phyloP scores from a whole-genome alignment of 768 basidiomycete genomes.

The Collybiopsis luxurians region DNA sequence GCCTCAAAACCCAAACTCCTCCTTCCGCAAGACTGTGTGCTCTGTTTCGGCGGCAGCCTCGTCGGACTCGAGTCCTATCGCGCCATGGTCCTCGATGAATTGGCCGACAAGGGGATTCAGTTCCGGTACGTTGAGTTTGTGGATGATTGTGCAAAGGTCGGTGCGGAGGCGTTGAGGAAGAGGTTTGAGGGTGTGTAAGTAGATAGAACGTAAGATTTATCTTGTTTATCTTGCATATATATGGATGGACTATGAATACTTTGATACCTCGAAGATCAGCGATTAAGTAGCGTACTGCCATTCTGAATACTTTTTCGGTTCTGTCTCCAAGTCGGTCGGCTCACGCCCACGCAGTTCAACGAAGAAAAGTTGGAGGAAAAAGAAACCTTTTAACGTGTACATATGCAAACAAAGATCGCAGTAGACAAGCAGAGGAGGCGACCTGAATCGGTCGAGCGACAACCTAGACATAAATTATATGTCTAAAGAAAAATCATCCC shows the following conservation, averaged over 20 bases:
- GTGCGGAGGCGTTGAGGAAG: slow-evolving; percentile 55
- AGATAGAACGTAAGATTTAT: too few species aligned
- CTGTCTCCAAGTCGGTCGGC: too few species aligned
- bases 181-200: background rate
- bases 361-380: background rate
- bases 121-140: slow-evolving; percentile 68
- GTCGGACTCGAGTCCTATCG: slow-evolving; percentile 63
- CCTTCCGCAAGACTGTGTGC: slow-evolving; percentile 51
- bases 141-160: slow-evolving; percentile 64
- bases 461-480: background rate
- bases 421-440: too few species aligned
- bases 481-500: background rate
- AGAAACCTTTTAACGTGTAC: background rate
- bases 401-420: too few species aligned
- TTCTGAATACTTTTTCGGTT: too few species aligned
- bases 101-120: slow-evolving; percentile 54
- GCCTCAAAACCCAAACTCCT: slow-evolving; percentile 34
- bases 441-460: background rate
- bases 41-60: slow-evolving; percentile 81
- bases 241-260: too few species aligned
- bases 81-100: slow-evolving; percentile 50
- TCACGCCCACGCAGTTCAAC: too few species aligned
- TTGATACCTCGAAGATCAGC: too few species aligned
- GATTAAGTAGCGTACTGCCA: too few species aligned
- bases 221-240: too few species aligned